These are phyloP conservation scores for Phytophthora hybrid DNA, from an alignment of 352 stramenopile species.

Conservation along the genomic window DNA sequence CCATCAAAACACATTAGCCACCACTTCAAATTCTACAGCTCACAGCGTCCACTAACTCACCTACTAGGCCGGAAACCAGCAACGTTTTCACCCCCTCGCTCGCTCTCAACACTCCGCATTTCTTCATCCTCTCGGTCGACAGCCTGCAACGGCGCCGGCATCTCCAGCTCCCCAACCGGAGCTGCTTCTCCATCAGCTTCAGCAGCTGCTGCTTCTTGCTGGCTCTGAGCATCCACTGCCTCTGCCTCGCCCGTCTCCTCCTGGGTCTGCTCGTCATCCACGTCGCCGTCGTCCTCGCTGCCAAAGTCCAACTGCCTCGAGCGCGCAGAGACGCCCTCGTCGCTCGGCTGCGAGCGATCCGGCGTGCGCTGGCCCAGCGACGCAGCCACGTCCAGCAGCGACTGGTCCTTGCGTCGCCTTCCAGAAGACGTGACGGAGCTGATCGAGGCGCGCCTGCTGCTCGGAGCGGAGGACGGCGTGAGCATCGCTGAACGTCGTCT, in stretches of 20 bases:
- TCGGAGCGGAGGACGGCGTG: slow-evolving; percentile 13
- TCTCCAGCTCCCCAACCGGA: background rate
- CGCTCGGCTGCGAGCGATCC: slow-evolving; percentile 10
- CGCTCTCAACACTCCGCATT: background rate
- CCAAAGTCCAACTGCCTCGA: slow-evolving; percentile 49
- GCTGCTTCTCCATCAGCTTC: background rate
- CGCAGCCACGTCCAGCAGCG: slow-evolving; percentile 22
- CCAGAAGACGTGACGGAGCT: slow-evolving; percentile 34
- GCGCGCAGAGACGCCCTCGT: slow-evolving; percentile 21
- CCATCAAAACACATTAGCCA: background rate
- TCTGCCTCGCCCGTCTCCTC: background rate
- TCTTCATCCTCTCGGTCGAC: background rate
- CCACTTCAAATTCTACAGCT: background rate
- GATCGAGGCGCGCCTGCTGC: slow-evolving; percentile 20
- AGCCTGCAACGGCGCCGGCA: background rate
- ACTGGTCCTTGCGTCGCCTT: slow-evolving; percentile 33
- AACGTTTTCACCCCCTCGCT: background rate
- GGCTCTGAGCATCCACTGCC: background rate
- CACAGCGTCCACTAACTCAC: slow-evolving; percentile 3
- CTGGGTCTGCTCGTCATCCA: slow-evolving; percentile 12
- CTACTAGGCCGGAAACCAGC: background rate
- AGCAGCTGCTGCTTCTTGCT: background rate
- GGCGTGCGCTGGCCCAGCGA: slow-evolving; percentile 31
- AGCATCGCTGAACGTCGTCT: background rate
- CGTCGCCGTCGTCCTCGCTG: slow-evolving; percentile 26